Percentiles rank a stretch among this genome's conserved stretches.
Evolutionary conservation across 352 stramenopile species (phyloP).

Genomic region (Globisporangium spinosum): DNA sequence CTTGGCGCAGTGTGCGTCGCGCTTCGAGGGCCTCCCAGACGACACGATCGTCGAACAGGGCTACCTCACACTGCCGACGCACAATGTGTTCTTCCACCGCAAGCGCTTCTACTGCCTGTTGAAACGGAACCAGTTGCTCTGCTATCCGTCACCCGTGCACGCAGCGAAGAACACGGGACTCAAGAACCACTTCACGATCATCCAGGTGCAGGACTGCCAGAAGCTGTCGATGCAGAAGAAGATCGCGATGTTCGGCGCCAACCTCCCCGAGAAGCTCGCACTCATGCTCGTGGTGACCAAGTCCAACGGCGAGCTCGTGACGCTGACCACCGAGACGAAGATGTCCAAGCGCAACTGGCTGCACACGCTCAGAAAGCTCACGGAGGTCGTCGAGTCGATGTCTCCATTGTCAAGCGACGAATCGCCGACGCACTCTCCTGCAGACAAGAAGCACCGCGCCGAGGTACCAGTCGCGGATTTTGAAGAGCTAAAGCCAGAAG

Average conservation of each 20-base stretch:
- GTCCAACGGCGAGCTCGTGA: constrained; percentile 53
- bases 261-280: constrained; percentile 40
- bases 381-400: constrained; percentile 8
- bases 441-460: constrained; percentile 11
- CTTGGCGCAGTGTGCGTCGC: constrained; percentile 37
- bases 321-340: constrained; percentile 14
- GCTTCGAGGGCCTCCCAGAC: constrained; percentile 44
- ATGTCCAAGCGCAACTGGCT: constrained; percentile 21
- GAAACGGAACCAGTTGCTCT: constrained; percentile 37
- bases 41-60: constrained; percentile 70
- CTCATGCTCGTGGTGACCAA: constrained; percentile 73
- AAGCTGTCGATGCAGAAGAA: constrained; percentile 57
- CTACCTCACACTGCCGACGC: constrained; percentile 47
- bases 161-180: constrained; percentile 40
- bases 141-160: constrained; percentile 46
- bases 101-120: constrained; percentile 70
- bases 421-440: constrained; percentile 1
- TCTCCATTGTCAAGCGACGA: background rate
- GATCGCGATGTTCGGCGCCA: constrained; percentile 52
- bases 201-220: constrained; percentile 58
- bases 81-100: constrained; percentile 56
- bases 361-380: constrained; percentile 20
- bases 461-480: background rate
- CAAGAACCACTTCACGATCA: constrained; percentile 47
- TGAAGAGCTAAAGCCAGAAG: background rate